These are phyloP conservation scores for Microbotryum intermedium DNA, from an alignment of 1,284 basidiomycete species.

Conservation along the genomic window DNA sequence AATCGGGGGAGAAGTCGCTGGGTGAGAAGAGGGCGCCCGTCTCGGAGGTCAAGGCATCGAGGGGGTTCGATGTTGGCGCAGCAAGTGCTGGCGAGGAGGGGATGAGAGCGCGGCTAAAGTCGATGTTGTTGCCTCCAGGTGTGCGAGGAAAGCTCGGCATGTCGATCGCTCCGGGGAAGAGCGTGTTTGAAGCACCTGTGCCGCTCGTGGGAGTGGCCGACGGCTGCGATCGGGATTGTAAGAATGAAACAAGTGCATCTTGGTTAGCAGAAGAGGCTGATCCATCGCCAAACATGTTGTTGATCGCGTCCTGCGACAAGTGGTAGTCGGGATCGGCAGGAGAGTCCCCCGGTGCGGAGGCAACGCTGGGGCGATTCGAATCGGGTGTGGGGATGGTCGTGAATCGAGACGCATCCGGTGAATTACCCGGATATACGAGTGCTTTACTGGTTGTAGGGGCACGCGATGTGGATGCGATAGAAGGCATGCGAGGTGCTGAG, in stretches of 20 bases:
- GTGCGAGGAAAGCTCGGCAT: too few species aligned
- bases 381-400: constrained; percentile 10
- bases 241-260: constrained; percentile 4
- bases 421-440: background rate
- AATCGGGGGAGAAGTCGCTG: background rate
- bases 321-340: background rate
- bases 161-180: too few species aligned
- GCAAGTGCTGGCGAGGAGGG: background rate
- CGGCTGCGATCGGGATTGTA: background rate
- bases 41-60: background rate
- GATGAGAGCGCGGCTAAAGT: background rate
- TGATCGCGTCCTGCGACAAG: constrained; percentile 13
- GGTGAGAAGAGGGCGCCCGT: constrained; percentile 5
- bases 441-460: background rate
- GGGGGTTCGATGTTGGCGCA: background rate
- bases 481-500: constrained; percentile 1
- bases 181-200: too few species aligned
- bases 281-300: constrained; percentile 3
- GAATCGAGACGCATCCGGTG: constrained; percentile 24
- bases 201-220: too few species aligned
- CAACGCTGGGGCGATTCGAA: constrained; percentile 5
- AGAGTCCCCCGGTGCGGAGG: background rate
- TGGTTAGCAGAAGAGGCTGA: constrained; percentile 1
- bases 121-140: background rate
- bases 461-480: background rate